These are phyloP conservation scores for Ogataea parapolymorpha DNA, from an alignment of 805 yeast species.

Conservation along the genomic window DNA sequence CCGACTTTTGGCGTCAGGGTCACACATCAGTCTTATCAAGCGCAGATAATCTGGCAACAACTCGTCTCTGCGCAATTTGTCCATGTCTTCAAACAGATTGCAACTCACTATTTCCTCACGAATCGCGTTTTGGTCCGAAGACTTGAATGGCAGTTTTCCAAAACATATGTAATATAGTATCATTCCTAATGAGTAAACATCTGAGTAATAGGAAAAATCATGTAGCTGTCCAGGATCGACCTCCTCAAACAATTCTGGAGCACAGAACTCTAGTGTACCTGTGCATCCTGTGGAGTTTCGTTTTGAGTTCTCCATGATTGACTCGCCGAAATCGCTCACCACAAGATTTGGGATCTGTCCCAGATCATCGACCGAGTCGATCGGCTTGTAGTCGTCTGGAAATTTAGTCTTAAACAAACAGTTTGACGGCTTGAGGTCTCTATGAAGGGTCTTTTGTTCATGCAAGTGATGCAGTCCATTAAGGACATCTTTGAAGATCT, in stretches of 20 bases:
- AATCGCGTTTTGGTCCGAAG: constrained; percentile 23
- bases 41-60: constrained; percentile 35
- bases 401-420: constrained; percentile 55
- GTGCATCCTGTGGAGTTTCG: constrained; percentile 77
- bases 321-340: constrained; percentile 89
- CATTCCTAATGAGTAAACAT: constrained; percentile 80
- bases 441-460: constrained; percentile 70
- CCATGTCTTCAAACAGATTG: constrained; percentile 23
- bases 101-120: constrained; percentile 24
- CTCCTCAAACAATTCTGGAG: constrained; percentile 67
- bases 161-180: constrained; percentile 73
- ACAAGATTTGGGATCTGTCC: constrained; percentile 58
- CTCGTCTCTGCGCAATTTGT: constrained; percentile 11
- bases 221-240: constrained; percentile 35
- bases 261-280: constrained; percentile 84
- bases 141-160: constrained; percentile 61
- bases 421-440: constrained; percentile 88
- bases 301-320: constrained; percentile 64
- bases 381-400: constrained; percentile 22
- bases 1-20: constrained; percentile 37
- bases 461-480: constrained; percentile 74
- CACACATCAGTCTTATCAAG: constrained; percentile 20
- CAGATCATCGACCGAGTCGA: constrained; percentile 22
- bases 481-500: constrained; percentile 63
- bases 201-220: constrained; percentile 70